phyloP scores from a whole-genome alignment of 176 grass and related monocot genomes.

The Avena insularis region DNA sequence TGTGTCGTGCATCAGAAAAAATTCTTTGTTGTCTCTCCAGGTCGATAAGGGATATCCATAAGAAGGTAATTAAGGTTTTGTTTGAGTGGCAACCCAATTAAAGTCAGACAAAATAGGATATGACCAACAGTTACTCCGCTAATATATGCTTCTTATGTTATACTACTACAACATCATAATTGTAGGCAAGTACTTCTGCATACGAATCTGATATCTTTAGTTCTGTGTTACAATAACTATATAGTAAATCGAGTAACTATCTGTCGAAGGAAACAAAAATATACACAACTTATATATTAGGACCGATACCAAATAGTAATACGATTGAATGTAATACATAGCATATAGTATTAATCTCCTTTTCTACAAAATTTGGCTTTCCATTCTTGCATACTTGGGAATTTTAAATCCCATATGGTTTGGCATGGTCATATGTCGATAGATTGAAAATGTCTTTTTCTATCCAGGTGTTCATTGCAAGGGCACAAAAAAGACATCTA shows the following conservation, averaged over 20 bases:
- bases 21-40: not conserved
- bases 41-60: not conserved
- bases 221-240: not conserved
- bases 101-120: not conserved
- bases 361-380: not conserved
- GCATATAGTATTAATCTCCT: not conserved
- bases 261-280: not conserved
- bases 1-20: not conserved
- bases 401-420: not conserved
- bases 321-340: not conserved
- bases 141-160: conserved; percentile 2
- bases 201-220: not conserved
- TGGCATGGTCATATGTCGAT: not conserved
- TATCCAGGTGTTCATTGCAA: not conserved
- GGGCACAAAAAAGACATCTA: not conserved
- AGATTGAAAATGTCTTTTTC: not conserved
- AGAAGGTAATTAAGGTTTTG: not conserved
- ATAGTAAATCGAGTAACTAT: not conserved
- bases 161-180: not conserved
- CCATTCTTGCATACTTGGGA: not conserved
- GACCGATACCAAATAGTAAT: not conserved
- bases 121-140: not conserved
- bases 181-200: not conserved
- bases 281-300: not conserved
- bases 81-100: not conserved